Percentiles rank a stretch among this genome's conserved stretches.
These are phyloP conservation scores for Didymella pomorum DNA, from an alignment of 2,329 filamentous ascomycete species.

Conservation along the genomic window DNA sequence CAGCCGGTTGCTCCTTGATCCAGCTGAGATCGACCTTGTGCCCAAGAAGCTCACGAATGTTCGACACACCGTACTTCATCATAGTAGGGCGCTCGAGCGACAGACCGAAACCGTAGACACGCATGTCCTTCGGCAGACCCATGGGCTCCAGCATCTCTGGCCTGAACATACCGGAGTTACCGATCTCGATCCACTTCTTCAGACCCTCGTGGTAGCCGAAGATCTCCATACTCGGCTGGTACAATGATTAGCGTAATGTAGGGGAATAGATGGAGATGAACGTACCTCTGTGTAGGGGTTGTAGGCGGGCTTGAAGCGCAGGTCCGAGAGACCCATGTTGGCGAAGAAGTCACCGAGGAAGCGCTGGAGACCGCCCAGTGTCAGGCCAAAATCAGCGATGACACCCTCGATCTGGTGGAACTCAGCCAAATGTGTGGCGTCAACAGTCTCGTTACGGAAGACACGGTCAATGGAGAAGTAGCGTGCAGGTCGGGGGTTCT, in stretches of 20 bases:
- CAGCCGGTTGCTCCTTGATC: slow-evolving; percentile 89
- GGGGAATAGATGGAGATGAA: not conserved
- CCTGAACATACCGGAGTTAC: slow-evolving; percentile 98
- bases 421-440: slow-evolving; percentile 94
- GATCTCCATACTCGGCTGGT: slow-evolving; percentile 85
- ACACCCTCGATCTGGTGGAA: slow-evolving; percentile 99
- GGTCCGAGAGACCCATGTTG: slow-evolving; percentile 88
- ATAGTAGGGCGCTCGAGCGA: slow-evolving; percentile 94
- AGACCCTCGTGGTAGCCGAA: slow-evolving; percentile 86
- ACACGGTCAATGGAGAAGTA: slow-evolving; percentile 99
- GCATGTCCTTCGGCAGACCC: slow-evolving; percentile 89
- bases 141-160: slow-evolving; percentile 97
- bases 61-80: slow-evolving; percentile 84
- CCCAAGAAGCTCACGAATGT: slow-evolving; percentile 90
- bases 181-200: slow-evolving; percentile 82
- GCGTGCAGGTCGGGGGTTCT: slow-evolving; percentile 82
- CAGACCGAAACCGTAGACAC: slow-evolving; percentile 93
- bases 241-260: not conserved
- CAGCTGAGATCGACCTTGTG: slow-evolving; percentile 96
- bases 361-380: slow-evolving; percentile 88
- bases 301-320: slow-evolving; percentile 97
- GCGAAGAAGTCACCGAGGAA: slow-evolving; percentile 96
- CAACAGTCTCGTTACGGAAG: slow-evolving; percentile 97
- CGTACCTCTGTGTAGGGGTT: slow-evolving; percentile 73
- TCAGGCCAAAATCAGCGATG: slow-evolving; percentile 94